These are phyloP conservation scores for Chlamydomonas asymmetrica DNA, from an alignment of 139 green algal species.

Conservation along the genomic window DNA sequence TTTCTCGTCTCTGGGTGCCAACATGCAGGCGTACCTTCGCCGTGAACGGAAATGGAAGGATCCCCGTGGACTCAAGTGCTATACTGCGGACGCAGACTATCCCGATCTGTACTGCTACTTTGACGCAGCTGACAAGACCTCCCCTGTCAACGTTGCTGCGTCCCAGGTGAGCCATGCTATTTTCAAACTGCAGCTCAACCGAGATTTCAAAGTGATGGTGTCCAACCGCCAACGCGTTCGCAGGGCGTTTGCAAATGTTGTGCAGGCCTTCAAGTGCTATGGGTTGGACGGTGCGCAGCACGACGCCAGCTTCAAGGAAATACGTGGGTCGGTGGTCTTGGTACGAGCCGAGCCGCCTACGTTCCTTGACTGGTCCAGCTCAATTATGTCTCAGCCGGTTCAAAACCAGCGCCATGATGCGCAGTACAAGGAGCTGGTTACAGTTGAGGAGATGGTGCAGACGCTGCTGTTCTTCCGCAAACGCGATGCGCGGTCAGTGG, in stretches of 20 bases:
- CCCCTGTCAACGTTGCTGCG: constrained; percentile 1
- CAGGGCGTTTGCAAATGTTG: too few species aligned
- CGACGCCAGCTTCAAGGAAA: background rate
- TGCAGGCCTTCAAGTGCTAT: background rate
- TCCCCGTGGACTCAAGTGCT: background rate
- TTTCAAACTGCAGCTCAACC: too few species aligned
- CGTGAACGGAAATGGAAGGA: background rate
- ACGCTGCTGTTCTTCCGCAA: too few species aligned
- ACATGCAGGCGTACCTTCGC: background rate
- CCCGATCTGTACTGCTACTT: background rate
- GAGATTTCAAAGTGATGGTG: too few species aligned
- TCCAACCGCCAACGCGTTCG: too few species aligned
- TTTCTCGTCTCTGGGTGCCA: too few species aligned
- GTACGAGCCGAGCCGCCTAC: background rate
- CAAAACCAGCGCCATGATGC: background rate
- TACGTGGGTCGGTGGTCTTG: background rate
- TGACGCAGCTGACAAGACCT: background rate
- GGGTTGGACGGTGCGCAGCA: background rate
- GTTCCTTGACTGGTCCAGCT: too few species aligned
- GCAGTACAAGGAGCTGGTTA: background rate
- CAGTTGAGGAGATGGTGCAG: background rate
- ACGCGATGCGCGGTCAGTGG: too few species aligned
- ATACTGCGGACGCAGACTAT: background rate
- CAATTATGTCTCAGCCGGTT: too few species aligned
- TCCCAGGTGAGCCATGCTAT: too few species aligned